Evolutionary conservation across 2,329 filamentous ascomycete species (phyloP), one percentile per base, ranked within the genome.

Genomic region (Aspergillus texensis): DNA sequence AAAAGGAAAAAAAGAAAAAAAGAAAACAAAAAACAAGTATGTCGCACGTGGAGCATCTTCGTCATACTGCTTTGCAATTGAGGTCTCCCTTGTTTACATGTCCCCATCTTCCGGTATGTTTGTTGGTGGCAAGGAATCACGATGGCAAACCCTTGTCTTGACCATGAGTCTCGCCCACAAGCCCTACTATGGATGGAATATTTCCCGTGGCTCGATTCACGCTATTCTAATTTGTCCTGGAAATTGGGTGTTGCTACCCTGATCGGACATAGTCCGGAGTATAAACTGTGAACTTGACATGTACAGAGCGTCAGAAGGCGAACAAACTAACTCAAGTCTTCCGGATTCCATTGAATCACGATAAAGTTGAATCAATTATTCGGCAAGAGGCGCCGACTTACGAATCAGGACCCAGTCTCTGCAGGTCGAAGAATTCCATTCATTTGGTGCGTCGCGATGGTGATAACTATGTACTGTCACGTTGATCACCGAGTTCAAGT

Each of bases 371-470:
- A 8, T 19, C 24, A 26, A 36, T 54, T 19, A 36, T 24, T 54
- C 19, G 30, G n/a, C 9, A 19, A 16, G 36, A 12, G 19, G 10
- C 19, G 12, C 30, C 21, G 14, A 21, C 52, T 19, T 55, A 55
- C 62, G 45, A 50, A 30, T 58, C 24, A 26, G 41, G 53, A 21
- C n/a, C 21, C 30, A 16, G 32, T 39, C 10, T 21, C 52, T 39
- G 32, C 6, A n/a, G n/a, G 32, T 14, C 34, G 32, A 39, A 39
- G 32, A 45, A 67, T 60, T 67, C 50, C 53, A 39, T 34, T 14
- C 26, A 59, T 64, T 50, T 4, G 39, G 39, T 11, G 43, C 58
- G 55, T 61, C 57, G 62, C 63, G 57, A 60, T 57, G 63, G 65
- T 55, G 53, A 61, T 63, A n/a, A 34, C 28, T 26, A 55, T 39